phyloP scores from a whole-genome alignment of 2,329 filamentous ascomycete genomes.

The Diaporthe capsici region DNA sequence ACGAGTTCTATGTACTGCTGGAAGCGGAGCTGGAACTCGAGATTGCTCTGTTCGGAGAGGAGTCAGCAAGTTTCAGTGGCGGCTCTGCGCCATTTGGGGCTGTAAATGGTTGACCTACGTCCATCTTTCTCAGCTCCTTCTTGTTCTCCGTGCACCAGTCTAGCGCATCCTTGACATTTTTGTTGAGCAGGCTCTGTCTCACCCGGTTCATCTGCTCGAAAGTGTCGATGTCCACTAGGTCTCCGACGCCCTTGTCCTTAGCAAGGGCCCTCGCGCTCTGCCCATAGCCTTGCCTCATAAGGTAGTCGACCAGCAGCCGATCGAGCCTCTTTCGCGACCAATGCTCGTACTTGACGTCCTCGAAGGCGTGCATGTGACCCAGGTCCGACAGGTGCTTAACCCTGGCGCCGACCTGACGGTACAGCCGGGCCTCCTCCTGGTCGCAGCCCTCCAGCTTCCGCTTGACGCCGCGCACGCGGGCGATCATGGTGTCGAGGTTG shows the following conservation, averaged over 20 bases:
- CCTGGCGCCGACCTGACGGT: constrained; percentile 81
- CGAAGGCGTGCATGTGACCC: constrained; percentile 82
- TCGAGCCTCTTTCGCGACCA: constrained; percentile 90
- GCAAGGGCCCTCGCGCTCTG: constrained; percentile 84
- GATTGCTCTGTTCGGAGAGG: constrained; percentile 70
- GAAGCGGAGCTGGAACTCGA: constrained; percentile 93
- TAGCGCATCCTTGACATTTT: constrained; percentile 83
- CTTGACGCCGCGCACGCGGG: constrained; percentile 87
- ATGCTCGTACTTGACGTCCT: constrained; percentile 92
- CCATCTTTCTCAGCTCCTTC: constrained; percentile 89
- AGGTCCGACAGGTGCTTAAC: constrained; percentile 86
- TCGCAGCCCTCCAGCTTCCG: constrained; percentile 85
- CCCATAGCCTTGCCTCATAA: constrained; percentile 86
- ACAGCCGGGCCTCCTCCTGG: constrained; percentile 83
- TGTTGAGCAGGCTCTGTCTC: constrained; percentile 77
- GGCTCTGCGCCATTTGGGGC: too few species aligned
- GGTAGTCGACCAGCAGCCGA: constrained; percentile 90
- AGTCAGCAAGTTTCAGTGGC: neutral
- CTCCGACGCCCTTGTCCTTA: constrained; percentile 79
- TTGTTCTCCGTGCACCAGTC: constrained; percentile 96
- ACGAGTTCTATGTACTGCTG: constrained; percentile 97
- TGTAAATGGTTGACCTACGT: constrained; percentile 65
- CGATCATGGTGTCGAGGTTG: constrained; percentile 87
- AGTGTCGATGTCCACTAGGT: constrained; percentile 89
- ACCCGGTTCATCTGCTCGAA: constrained; percentile 88